These are phyloP conservation scores for Gossypium raimondii DNA, from an alignment of 345 rosid genomes.

Conservation along the genomic window DNA sequence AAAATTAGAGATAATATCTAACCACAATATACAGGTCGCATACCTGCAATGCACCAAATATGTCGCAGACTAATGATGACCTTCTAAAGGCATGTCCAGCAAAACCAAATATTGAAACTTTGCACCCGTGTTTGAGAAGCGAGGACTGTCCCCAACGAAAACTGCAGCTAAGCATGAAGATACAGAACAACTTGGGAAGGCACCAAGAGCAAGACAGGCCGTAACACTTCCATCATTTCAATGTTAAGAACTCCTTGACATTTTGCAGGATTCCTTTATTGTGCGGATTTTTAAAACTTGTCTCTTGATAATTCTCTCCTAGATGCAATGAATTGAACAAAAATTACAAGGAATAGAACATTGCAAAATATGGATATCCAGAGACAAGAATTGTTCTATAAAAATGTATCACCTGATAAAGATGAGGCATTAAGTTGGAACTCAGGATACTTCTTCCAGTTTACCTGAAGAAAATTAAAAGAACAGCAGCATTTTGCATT, in stretches of 20 bases:
- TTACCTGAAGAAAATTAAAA: conserved; percentile 30
- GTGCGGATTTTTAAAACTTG: conserved; percentile 44
- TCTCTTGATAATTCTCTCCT: conserved; percentile 28
- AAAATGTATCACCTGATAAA: conserved; percentile 33
- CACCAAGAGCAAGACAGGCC: not conserved
- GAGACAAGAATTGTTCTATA: not conserved
- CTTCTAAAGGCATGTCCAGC: not conserved
- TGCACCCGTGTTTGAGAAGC: not conserved
- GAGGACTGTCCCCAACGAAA: not conserved
- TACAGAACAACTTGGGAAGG: not conserved
- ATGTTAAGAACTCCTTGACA: conserved; percentile 32
- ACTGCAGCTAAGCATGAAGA: not conserved
- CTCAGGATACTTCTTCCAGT: conserved; percentile 65
- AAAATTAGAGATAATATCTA: not conserved
- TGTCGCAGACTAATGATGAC: not conserved
- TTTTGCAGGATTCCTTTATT: conserved; percentile 47
- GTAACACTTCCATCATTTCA: not conserved
- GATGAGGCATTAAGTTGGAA: conserved; percentile 34
- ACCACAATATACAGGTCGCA: not conserved
- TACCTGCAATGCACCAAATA: not conserved
- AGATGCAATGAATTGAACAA: conserved; percentile 11
- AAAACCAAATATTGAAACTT: not conserved
- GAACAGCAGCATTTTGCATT: not conserved
- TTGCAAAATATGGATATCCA: not conserved
- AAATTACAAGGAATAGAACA: not conserved